Evolutionary conservation across 2,329 filamentous ascomycete genomes (phyloP), one percentile per base, ranked within the genome.

Genomic region (Mycogone perniciosa): DNA sequence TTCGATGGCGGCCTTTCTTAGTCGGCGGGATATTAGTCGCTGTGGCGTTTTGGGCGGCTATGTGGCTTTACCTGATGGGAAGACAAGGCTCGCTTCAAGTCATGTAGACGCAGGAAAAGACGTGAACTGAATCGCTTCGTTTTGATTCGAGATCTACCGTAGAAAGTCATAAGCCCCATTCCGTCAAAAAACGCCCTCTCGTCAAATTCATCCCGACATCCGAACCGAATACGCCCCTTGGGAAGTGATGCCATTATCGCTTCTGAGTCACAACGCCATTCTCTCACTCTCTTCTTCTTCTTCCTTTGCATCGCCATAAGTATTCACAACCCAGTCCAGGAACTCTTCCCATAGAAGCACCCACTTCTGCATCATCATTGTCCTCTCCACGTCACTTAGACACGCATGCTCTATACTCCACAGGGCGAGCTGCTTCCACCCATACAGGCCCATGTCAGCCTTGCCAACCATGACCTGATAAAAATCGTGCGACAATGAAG

Each of bases 401-500:
- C 79, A 83, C 1, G 80, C 72, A 62, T 85, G 80, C 51, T 82
- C 71, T 10, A 85, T 67, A 58, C 81, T 85, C 82, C 82, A 85
- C 56, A 77, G 67, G 11, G 73, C 72, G 26, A 85, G 74, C 65
- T 89, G 85, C 62, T 85, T 84, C 82, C 85, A 87, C 40, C 85
- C 85, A 55, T 80, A 80, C 0, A 90, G 66, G 13, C 75, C 79
- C 76, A 89, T 87, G 51, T 80, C 76, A 9, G 76, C 72, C 41
- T 81, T 81, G 44, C 86, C 86, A 6, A 86, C 76, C 74, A 89
- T 81, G 52, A 84, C 76, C 62, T 90, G 86, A 63, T 89, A 89
- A 62, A 89, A 89, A 61, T 90, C 86, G 57, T 89, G 84, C 1
- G 83, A 85, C 40, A 89, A 74, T 2, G 82, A 82, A 10, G 85